Conservation (phyloP, 2,329 filamentous ascomycete genomes). For the Metarhizium humberi region DNA sequence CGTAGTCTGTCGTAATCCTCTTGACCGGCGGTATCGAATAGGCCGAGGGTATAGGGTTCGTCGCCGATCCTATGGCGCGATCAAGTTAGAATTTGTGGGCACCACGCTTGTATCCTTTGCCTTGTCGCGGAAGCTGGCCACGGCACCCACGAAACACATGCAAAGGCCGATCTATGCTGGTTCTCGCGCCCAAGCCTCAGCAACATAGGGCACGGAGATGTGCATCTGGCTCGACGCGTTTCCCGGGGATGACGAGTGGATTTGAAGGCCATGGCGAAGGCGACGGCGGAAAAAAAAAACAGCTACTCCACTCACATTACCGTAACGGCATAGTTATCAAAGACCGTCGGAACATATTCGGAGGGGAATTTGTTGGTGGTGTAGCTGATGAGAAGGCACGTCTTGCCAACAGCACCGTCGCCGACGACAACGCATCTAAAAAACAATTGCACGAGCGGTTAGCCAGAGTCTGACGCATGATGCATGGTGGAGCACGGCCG, state of each 20-base stretch:
- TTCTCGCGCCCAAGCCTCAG: background rate
- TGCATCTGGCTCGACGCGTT: background rate
- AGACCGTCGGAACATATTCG: constrained; percentile 98
- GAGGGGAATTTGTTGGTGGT: constrained; percentile 99
- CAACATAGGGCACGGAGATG: background rate
- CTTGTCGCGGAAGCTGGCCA: background rate
- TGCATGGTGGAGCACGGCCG: background rate
- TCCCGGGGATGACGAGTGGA: background rate
- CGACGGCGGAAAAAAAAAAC: constrained; percentile 1
- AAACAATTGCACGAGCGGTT: constrained; percentile 6
- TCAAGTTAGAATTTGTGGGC: constrained; percentile 10
- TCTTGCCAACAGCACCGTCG: constrained; percentile 99
- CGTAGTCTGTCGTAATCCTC: constrained; percentile 98
- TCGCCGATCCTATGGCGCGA: constrained; percentile 74
- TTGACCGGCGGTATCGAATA: constrained; percentile 98
- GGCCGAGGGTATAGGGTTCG: constrained; percentile 91
- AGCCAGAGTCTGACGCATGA: constrained; percentile 7
- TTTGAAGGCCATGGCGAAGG: background rate
- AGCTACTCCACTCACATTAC: constrained; percentile 71
- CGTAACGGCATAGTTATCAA: constrained; percentile 99
- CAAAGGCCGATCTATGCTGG: background rate
- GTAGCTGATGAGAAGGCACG: constrained; percentile 96
- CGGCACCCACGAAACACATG: background rate
- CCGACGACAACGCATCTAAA: constrained; percentile 93
- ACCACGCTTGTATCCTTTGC: background rate